Conservation (phyloP, 148 eudicot species). For the Linanthus parryae region DNA sequence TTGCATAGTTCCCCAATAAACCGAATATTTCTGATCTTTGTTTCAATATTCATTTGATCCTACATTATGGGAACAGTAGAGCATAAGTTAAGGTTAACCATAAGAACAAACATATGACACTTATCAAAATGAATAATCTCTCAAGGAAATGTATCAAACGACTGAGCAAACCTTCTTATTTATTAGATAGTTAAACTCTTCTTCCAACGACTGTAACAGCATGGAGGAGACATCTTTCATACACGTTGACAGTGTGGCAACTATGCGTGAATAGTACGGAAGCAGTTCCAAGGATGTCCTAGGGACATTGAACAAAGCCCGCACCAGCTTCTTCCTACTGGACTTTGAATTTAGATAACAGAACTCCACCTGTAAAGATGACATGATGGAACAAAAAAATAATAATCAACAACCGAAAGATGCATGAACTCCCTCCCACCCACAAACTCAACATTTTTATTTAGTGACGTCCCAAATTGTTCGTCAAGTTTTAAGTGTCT, state of each 20-base stretch:
- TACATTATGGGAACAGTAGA: too few relatives aligned
- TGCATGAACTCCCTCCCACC: too few relatives aligned
- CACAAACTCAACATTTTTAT: too few relatives aligned
- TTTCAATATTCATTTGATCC: conserved; percentile 98
- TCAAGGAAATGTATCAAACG: conserved; percentile 8
- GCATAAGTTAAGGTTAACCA: neutral
- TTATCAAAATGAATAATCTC: neutral
- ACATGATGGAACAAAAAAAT: conserved; percentile 9
- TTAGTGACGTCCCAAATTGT: too few relatives aligned
- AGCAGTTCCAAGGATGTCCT: conserved; percentile 90
- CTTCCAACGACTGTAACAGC: conserved; percentile 90
- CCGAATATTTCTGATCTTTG: conserved; percentile 90
- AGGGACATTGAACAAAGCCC: conserved; percentile 84
- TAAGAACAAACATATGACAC: neutral
- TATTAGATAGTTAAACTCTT: conserved; percentile 78
- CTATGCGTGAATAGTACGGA: conserved; percentile 96
- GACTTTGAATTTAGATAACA: conserved; percentile 90
- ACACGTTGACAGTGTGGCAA: conserved; percentile 89
- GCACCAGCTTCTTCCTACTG: conserved; percentile 87
- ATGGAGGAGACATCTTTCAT: conserved; percentile 83
- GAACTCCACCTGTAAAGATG: conserved; percentile 68
- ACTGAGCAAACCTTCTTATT: conserved; percentile 72
- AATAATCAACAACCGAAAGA: neutral
- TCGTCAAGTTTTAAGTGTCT: too few relatives aligned
- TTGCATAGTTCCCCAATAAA: conserved; percentile 98